Evolutionary conservation across 805 yeast genomes (phyloP), one percentile per base, ranked within the genome.

Genomic region (Metschnikowia santaceciliae): DNA sequence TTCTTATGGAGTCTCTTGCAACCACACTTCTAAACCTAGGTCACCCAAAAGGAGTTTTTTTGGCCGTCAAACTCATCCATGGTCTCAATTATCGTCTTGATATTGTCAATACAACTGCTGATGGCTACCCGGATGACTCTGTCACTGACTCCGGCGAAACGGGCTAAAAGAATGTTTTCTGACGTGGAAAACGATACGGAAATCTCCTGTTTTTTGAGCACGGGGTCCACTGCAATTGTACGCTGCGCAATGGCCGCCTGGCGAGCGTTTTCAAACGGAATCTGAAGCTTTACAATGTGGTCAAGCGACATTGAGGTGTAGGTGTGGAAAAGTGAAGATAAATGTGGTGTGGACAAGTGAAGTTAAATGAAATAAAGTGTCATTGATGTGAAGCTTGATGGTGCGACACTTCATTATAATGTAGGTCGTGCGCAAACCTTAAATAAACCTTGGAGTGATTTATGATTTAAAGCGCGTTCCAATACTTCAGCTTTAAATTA

Each of bases 111-210:
- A 15, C 87, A 79, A 56, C 85, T 86, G 66, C 90, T 89, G 17
- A 87, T 88, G 7, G 95, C 95, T 5, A 90, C 96, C 54, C 97
- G 73, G 47, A 90, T 77, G 6, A 83, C 83, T 41, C 96, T 72
- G 56, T 87, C 95, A 46, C 88, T 83, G 0, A 75, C 73, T 1
- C 90, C 89, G 6, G 70, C 64, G 57, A 88, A 87, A 1, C 60
- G 54, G 30, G 83, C 78, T 2, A 64, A 52, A 38, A 89, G 70
- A 0, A 53, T 54, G 17, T 56, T 60, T 1, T 64, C 77, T 3
- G 69, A 62, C 0, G 69, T 62, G 5, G 61, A 42, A 54, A 82
- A 82, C 1, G 56, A 57, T 4, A 83, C 83, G 15, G 67, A 63
- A 44, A 90, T 72, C 64, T 88, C 94, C 47, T 78, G 74, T 1